A percentile compares a stretch with the other conserved stretches of the same genome.
Conservation (phyloP, 768 basidiomycete species). For the Mycena pura region DNA sequence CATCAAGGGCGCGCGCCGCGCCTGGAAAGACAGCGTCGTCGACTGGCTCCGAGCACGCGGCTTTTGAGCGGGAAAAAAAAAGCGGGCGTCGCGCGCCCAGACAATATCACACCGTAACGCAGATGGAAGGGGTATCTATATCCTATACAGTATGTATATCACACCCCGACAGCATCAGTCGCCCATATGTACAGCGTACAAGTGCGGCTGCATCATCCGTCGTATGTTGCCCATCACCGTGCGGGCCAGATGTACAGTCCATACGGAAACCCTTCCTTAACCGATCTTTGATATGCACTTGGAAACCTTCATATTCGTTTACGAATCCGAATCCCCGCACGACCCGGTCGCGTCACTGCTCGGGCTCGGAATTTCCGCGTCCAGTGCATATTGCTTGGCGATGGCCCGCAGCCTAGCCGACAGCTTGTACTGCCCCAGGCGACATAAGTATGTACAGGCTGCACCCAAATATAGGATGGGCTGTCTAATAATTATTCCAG, state of each 20-base stretch:
- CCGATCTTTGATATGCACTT: not conserved
- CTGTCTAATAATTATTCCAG: not conserved
- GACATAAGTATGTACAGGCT: too few species aligned
- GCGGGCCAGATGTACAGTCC: not conserved
- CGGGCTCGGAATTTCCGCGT: too few species aligned
- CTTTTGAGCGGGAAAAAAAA: conserved; percentile 48
- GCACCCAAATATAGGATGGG: too few species aligned
- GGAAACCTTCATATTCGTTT: conserved; percentile 2
- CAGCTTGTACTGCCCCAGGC: too few species aligned
- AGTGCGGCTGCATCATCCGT: not conserved
- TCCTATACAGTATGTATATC: conserved; percentile 1
- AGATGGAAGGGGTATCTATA: conserved; percentile 11
- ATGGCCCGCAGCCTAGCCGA: too few species aligned
- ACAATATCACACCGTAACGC: conserved; percentile 9
- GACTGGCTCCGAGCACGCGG: conserved; percentile 70
- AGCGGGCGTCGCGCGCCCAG: conserved; percentile 1
- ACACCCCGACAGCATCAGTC: conserved; percentile 6
- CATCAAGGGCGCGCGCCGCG: conserved; percentile 60
- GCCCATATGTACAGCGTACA: not conserved
- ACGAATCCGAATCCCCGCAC: conserved; percentile 12
- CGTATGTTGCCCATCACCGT: conserved; percentile 11
- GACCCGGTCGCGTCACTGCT: conserved; percentile 18
- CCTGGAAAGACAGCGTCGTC: conserved; percentile 64
- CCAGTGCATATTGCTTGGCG: too few species aligned
- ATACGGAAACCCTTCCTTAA: not conserved